Base-by-base conservation (phyloP, 305 asterid species). In the Stenogyne calaminthoides region DNA sequence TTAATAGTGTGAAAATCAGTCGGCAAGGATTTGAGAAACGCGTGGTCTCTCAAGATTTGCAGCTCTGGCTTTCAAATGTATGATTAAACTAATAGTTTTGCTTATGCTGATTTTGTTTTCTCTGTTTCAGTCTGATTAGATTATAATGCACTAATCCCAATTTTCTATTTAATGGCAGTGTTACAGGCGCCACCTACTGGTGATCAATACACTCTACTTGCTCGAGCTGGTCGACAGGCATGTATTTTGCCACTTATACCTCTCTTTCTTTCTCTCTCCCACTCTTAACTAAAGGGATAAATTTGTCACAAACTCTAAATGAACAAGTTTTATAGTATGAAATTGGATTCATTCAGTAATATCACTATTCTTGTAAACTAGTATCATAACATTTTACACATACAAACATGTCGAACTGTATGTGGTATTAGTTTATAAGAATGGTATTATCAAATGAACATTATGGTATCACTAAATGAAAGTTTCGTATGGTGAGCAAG, bases 151-250 rank as follows among this genome's bases (percentile, higher is more conserved):
- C 52, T 70, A 34, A 74, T 72, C 36, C 71, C 14, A 18, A 18
- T 10, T 22, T 69, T 14, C n/a, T 71, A 46, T 71, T 16, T 52
- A n/a, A 55, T 47, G 55, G 16, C n/a, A 9, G 67, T 81, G 65
- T 44, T 37, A 57, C 87, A 94, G 97, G 95, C 91, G 71, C 97
- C 93, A 29, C 96, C 97, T 10, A 39, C 27, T 5, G 93, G 95
- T 36, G 84, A 90, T 71, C 86, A 87, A 65, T 91, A 87, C 82
- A 88, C 88, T 32, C 93, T 94, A 70, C 97, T 91, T 57, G 99
- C 99, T 83, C 95, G 97, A 71, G 99, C 99, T 37, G 99, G 99
- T 42, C 87, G 99, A 82, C 98, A 91, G 92, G 98, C 78, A 88
- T 39, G 75, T 29, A 57, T 37, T 47, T 25, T 14, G 7, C 12